phyloP scores from a whole-genome alignment of 2,329 filamentous ascomycete genomes.

The Ceratocystis albifundus region DNA sequence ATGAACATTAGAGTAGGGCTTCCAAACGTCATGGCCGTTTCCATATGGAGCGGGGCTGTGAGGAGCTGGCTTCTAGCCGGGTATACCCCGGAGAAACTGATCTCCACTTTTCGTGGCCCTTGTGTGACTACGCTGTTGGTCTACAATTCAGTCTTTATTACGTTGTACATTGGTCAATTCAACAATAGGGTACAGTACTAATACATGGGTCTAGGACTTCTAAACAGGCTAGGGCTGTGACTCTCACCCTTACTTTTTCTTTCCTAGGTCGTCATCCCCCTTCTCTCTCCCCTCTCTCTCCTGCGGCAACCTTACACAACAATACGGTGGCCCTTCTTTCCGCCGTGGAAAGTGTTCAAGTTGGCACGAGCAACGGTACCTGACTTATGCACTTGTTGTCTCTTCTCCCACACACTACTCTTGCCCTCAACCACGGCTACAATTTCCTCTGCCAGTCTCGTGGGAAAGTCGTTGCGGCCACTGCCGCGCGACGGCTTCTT shows the following conservation, averaged over 20 bases:
- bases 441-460: conserved; percentile 73
- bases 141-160: too few species aligned
- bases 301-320: conserved; percentile 17
- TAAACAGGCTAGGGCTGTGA: background rate
- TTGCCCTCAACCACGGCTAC: conserved; percentile 78
- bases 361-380: conserved; percentile 72
- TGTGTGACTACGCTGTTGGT: background rate
- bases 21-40: background rate
- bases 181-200: conserved; percentile 21
- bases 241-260: background rate
- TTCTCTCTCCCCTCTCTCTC: background rate
- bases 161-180: conserved; percentile 1
- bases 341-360: conserved; percentile 30
- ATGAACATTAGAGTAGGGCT: background rate
- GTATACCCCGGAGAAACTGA: background rate
- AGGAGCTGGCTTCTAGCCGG: conserved; percentile 1
- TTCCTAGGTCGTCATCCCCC: background rate
- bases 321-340: conserved; percentile 22
- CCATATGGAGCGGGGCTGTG: background rate
- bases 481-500: conserved; percentile 64
- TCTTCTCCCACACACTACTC: conserved; percentile 73
- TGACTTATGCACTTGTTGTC: conserved; percentile 65
- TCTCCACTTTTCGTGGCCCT: background rate
- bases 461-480: conserved; percentile 60
- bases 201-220: conserved; percentile 14